Evolutionary conservation across 805 yeast genomes (phyloP), one percentile per base, ranked within the genome.

Genomic region (Ogataea nakhonphanomensis): DNA sequence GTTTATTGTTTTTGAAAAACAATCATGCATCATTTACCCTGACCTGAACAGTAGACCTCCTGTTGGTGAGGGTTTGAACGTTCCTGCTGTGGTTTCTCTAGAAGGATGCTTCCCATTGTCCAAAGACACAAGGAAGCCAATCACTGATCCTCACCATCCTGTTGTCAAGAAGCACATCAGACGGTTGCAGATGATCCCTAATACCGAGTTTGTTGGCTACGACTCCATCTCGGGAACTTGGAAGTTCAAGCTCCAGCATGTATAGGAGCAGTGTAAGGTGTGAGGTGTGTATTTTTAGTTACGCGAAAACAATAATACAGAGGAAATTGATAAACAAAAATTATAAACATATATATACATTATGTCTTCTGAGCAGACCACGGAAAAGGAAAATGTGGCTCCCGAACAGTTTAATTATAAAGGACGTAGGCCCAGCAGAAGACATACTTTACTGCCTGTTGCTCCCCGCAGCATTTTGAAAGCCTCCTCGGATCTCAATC

Each of bases 21-120:
- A 76, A 51, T 66, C 77, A 10, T 80, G 85, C 59, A 67, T 75
- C 2, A 74, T 88, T 1, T 91, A 89, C 62, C 95, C 95, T 1
- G 81, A 82, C 40, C 76, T 73, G 14, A 64, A 68, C 7, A 61
- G 60, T 14, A 76, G 72, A 49, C 95, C 95, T 8, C 63, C 67
- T 31, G 55, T 61, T 22, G 96, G 96, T 5, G 85, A 85, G 52
- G 98, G 96, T 0, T 70, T 93, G 45, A 91, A 91, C 56, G 71
- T 85, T 24, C 81, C 84, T 5, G 84, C 85, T 7, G 73, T 74
- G 45, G 76, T 89, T 31, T 78, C 91, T 2, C 62, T 89, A 37
- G 86, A 83, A 51, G 81, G 83, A 10, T 85, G 95, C 57, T 90
- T 76, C 63, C 96, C 97, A 15, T 62, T 75, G n/a, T 71, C 81